Percentiles rank a stretch among this genome's conserved stretches.
phyloP scores from a whole-genome alignment of 2,329 filamentous ascomycete species.

The Aspergillus sp. region DNA sequence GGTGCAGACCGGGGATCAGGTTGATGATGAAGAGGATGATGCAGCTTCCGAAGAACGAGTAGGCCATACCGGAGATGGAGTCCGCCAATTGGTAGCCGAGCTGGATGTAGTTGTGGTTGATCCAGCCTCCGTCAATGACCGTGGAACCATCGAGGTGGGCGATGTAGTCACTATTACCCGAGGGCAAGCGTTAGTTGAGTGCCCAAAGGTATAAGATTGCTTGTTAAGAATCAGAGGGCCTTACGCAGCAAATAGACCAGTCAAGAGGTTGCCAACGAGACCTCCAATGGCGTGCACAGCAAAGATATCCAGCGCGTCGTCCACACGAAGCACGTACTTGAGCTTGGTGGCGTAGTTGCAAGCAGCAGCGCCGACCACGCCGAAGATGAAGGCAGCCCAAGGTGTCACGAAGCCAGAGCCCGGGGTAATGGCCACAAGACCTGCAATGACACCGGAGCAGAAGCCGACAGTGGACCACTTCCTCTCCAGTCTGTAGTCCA shows the following conservation, averaged over 20 bases:
- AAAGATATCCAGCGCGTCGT: slow-evolving; percentile 87
- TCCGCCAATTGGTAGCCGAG: slow-evolving; percentile 82
- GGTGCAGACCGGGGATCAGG: slow-evolving; percentile 71
- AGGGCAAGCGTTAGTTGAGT: slow-evolving; percentile 14
- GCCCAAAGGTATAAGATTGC: background rate
- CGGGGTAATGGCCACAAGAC: slow-evolving; percentile 84
- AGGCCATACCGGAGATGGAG: slow-evolving; percentile 71
- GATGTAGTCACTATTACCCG: slow-evolving; percentile 66
- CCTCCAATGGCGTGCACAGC: slow-evolving; percentile 79
- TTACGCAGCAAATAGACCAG: slow-evolving; percentile 77
- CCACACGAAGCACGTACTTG: slow-evolving; percentile 78
- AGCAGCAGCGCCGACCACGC: slow-evolving; percentile 71
- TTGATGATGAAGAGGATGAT: slow-evolving; percentile 80
- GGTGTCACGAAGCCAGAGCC: slow-evolving; percentile 83
- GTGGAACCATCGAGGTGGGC: slow-evolving; percentile 73
- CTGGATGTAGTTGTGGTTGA: slow-evolving; percentile 82
- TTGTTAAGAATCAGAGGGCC: slow-evolving; percentile 24
- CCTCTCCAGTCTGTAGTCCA: slow-evolving; percentile 84
- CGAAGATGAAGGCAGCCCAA: slow-evolving; percentile 81
- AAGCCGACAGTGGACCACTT: slow-evolving; percentile 95
- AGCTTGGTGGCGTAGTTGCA: slow-evolving; percentile 92
- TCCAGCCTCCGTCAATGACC: slow-evolving; percentile 73
- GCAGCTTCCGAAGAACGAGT: slow-evolving; percentile 77
- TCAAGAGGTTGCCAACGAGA: slow-evolving; percentile 75
- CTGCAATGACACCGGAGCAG: slow-evolving; percentile 86